phyloP scores from a whole-genome alignment of 306 rosid species.

The Neltuma alba region DNA sequence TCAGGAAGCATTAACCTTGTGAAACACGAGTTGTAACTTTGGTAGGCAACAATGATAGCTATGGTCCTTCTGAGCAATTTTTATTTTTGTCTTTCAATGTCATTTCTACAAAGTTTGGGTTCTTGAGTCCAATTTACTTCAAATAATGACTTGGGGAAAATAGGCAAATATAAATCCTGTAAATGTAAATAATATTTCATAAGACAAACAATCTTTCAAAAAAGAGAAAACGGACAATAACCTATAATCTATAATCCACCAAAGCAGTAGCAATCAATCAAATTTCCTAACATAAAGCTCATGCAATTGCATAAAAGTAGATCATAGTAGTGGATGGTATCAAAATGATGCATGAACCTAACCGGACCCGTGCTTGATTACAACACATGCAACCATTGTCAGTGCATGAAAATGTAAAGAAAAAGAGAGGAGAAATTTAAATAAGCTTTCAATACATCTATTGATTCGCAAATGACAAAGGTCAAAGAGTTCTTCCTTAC shows the following conservation, averaged over 20 bases:
- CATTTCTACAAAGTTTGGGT: too few species aligned
- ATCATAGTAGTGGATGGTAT: neutral
- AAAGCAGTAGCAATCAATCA: neutral
- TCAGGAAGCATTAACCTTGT: neutral
- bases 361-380: neutral
- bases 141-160: neutral
- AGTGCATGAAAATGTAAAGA: neutral
- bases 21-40: neutral
- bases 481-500: constrained; percentile 24
- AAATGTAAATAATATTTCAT: neutral
- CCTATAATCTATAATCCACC: neutral
- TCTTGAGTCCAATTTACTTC: too few species aligned
- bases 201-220: neutral
- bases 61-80: neutral
- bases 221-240: neutral
- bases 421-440: neutral
- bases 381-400: neutral
- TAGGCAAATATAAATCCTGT: too few species aligned
- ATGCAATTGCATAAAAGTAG: neutral
- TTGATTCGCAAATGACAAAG: neutral
- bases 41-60: neutral
- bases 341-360: neutral
- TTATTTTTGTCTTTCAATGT: too few species aligned
- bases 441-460: neutral
- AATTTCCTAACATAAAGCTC: neutral